Evolutionary conservation across 1,284 basidiomycete genomes (phyloP).

Genomic region (Thecaphora thlaspeos): DNA sequence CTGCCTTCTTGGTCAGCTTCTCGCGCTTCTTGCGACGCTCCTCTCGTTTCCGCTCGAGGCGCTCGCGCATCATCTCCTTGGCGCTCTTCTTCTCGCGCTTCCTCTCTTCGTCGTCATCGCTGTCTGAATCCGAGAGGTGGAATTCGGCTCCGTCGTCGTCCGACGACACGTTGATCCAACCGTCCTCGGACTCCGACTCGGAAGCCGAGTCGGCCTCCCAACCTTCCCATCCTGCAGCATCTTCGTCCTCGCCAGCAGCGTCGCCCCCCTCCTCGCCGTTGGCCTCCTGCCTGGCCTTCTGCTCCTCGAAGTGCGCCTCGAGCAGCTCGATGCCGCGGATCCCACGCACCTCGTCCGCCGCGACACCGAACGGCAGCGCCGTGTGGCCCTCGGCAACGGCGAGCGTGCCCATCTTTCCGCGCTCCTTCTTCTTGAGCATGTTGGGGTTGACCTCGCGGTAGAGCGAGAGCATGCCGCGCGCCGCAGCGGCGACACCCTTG

Average conservation of each 20-base stretch:
- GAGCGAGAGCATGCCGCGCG: slow-evolving; percentile 82
- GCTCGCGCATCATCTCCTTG: slow-evolving; percentile 29
- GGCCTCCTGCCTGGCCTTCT: slow-evolving; percentile 11
- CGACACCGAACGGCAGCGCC: slow-evolving; percentile 73
- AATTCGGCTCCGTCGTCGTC: slow-evolving; percentile 66
- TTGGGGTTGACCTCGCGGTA: slow-evolving; percentile 95
- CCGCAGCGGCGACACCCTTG: slow-evolving; percentile 85
- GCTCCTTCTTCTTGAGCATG: slow-evolving; percentile 83
- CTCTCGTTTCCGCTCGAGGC: slow-evolving; percentile 22
- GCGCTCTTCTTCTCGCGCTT: slow-evolving; percentile 26
- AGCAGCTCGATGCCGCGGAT: slow-evolving; percentile 72
- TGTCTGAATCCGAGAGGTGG: slow-evolving; percentile 68
- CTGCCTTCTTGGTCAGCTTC: slow-evolving; percentile 39
- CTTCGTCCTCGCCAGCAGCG: slow-evolving; percentile 62
- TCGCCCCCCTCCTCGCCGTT: slow-evolving; percentile 57
- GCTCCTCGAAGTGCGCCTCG: slow-evolving; percentile 50
- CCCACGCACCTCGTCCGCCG: slow-evolving; percentile 68
- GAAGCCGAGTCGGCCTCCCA: slow-evolving; percentile 80
- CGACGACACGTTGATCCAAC: slow-evolving; percentile 83
- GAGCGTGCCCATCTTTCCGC: slow-evolving; percentile 59
- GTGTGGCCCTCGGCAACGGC: slow-evolving; percentile 40
- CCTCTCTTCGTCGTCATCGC: slow-evolving; percentile 70
- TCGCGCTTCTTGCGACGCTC: slow-evolving; percentile 41
- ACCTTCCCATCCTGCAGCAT: slow-evolving; percentile 77
- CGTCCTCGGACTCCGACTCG: slow-evolving; percentile 62